Evolutionary conservation across 2,329 filamentous ascomycete genomes (phyloP), one percentile per base, ranked within the genome.

Genomic region (Phaeomoniella chlamydospora): DNA sequence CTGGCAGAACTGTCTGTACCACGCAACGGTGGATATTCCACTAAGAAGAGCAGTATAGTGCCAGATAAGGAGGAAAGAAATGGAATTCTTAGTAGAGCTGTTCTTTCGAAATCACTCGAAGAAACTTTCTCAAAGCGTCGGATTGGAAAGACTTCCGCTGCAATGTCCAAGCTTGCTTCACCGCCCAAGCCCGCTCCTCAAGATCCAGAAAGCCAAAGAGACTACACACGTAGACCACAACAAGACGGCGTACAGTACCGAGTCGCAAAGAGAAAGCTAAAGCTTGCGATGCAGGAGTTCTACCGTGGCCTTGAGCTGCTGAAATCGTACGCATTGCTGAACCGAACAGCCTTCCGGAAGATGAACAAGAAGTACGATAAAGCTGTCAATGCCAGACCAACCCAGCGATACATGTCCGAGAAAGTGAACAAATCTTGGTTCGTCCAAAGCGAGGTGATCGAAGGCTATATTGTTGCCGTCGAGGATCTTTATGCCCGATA

Each of bases 321-420:
- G 40, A 96, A 94, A 59, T 82, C 84, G 0, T 98, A 93, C 49
- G 80, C 86, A 2, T 62, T 93, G 15, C 67, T 94, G 11, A 98
- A 98, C 55, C 74, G 85, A 34, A 94, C 85, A 0, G 90, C 86
- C 0, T 96, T 96, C 51, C 78, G 87, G 18, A 98, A 98, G 57
- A 85, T 98, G 52, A 94, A 93, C 60, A 98, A 98, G 57, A 98
- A 98, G 58, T 96, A 92, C 54, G 87, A 96, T 66, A 98, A 96
- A 61, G 75, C 80, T 2, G 75, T 86, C 38, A 74, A 86, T 47
- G 79, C 85, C 29, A 72, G 80, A 9, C 84, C 84, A 0, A 71
- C 79, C 0, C 71, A 81, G 51, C 73, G 80, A 17, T 96, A 88
- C 56, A 82, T 94, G 72, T 79, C 78, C 18, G 87, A 94, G 47